Base-by-base conservation (phyloP, 768 basidiomycete genomes). In the Dioszegia crocea region DNA sequence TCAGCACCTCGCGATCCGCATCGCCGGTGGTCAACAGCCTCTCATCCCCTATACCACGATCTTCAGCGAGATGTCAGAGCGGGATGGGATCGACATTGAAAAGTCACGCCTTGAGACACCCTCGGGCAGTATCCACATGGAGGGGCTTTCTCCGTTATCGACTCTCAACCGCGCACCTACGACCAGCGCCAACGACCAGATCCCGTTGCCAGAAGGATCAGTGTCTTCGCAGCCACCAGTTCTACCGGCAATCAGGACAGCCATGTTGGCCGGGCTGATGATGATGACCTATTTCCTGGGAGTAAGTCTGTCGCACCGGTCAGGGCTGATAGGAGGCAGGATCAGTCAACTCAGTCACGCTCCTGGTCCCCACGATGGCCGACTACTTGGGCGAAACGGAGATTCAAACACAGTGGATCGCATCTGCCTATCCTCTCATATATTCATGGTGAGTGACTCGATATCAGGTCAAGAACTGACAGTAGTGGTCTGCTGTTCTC, bases 401-500 rank as follows among this genome's bases (percentile, higher is more conserved):
- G 19, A 30, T 62, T 10, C 27, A 27, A 12, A 58, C 46, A 19
- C 64, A 65, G 50, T 53, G 51, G 51, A 40, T 53, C 19, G 23
- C 51, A 27, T 53, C 51, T 24, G 39, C 24, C 36, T 53, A 56
- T 38, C 29, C 46, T 1, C 57, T 65, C 2, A 45, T 61, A 14
- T 65, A 51, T 44, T 60, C 57, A n/a, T 65, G 64, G 63, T 60
- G 27, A 11, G 62, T 9, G 36, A 9, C 36, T 38, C 36, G 17
- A 9, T 38, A 17, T 38, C n/a, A n/a, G n/a, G n/a, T 38, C 10
- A 9, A 9, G 17, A 9, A 38, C 36, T 38, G 36, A 38, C 17
- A 6, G 19, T 43, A 29, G 55, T 24, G 44, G 36, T 45, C 17
- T n/a, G 17, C 33, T 56, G 8, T 56, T 56, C 23, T 29, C 30